Evolutionary conservation across 129 eudicot genomes (phyloP).

Genomic region (Lactuca saligna): DNA sequence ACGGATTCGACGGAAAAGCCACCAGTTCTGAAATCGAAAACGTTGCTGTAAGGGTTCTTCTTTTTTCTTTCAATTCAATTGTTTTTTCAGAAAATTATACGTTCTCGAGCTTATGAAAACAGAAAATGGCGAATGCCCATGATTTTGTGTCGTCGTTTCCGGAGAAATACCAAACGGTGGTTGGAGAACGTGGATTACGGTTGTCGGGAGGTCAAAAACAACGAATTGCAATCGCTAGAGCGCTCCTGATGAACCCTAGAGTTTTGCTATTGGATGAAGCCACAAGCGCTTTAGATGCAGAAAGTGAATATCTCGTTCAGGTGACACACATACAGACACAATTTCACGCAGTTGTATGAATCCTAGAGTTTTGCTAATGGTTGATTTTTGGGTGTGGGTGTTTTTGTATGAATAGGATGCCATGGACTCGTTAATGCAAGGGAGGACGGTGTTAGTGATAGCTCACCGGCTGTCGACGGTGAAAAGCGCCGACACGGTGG

Average conservation of each 20-base stretch:
- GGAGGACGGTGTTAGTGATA: constrained; percentile 71
- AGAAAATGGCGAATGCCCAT: constrained; percentile 65
- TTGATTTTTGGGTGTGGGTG: constrained; percentile 9
- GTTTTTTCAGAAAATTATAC: not conserved
- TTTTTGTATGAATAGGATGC: constrained; percentile 48
- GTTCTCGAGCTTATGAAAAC: constrained; percentile 17
- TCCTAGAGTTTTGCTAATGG: not conserved
- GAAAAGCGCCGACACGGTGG: constrained; percentile 65
- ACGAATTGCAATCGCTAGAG: constrained; percentile 57
- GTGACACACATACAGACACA: constrained; percentile 18
- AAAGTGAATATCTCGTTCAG: constrained; percentile 53
- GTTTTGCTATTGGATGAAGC: constrained; percentile 58
- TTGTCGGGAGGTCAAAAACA: constrained; percentile 63
- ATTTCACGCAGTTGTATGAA: not conserved
- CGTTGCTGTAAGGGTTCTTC: constrained; percentile 27
- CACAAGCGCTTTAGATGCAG: constrained; percentile 54
- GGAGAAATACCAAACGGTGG: constrained; percentile 49
- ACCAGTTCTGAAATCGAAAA: constrained; percentile 37
- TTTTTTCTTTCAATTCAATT: not conserved
- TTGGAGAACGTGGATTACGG: constrained; percentile 62
- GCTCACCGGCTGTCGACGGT: constrained; percentile 79
- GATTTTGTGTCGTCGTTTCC: constrained; percentile 51
- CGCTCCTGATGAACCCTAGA: constrained; percentile 54
- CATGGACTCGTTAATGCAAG: constrained; percentile 70
- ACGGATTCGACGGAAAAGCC: constrained; percentile 47